Evolutionary conservation across 2,329 filamentous ascomycete species (phyloP).

Genomic region (Pyrenochaeta sp.): DNA sequence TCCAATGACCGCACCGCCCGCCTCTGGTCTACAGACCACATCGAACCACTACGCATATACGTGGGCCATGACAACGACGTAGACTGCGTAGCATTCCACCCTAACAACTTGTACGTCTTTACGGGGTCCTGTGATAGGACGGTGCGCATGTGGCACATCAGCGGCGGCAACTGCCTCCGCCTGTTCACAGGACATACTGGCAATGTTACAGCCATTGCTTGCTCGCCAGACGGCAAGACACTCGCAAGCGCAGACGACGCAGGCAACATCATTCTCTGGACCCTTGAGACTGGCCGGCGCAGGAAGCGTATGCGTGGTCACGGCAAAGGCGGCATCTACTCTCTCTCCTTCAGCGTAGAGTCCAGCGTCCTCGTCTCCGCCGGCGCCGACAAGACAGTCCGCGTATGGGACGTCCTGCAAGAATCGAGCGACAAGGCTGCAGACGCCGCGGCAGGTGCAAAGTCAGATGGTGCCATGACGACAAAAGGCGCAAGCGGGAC

Average conservation of each 20-base stretch:
- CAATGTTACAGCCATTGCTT: constrained; percentile 84
- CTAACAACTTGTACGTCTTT: constrained; percentile 92
- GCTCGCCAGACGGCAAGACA: constrained; percentile 85
- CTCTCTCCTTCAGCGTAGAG: constrained; percentile 91
- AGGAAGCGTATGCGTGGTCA: constrained; percentile 95
- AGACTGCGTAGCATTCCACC: constrained; percentile 92
- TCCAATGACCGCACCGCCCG: constrained; percentile 91
- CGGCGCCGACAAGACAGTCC: constrained; percentile 90
- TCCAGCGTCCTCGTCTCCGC: constrained; percentile 89
- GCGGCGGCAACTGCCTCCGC: constrained; percentile 84
- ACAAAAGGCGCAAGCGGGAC: constrained; percentile 59
- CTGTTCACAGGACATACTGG: constrained; percentile 93
- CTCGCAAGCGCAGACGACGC: constrained; percentile 90
- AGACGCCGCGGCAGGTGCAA: constrained; percentile 56
- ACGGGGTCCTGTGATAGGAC: constrained; percentile 93
- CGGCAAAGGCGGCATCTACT: constrained; percentile 92
- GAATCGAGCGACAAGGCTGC: constrained; percentile 66
- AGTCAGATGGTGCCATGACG: constrained; percentile 63
- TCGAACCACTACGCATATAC: constrained; percentile 85
- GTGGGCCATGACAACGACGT: constrained; percentile 93
- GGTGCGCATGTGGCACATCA: constrained; percentile 96
- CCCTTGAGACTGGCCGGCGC: constrained; percentile 82
- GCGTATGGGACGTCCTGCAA: constrained; percentile 89
- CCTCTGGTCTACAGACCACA: constrained; percentile 92
- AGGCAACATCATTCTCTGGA: constrained; percentile 94